Evolutionary conservation across 225 moss, liverwort and hornwort genomes (phyloP), one percentile per base, ranked within the genome.

Genomic region (Bryum argenteum): DNA sequence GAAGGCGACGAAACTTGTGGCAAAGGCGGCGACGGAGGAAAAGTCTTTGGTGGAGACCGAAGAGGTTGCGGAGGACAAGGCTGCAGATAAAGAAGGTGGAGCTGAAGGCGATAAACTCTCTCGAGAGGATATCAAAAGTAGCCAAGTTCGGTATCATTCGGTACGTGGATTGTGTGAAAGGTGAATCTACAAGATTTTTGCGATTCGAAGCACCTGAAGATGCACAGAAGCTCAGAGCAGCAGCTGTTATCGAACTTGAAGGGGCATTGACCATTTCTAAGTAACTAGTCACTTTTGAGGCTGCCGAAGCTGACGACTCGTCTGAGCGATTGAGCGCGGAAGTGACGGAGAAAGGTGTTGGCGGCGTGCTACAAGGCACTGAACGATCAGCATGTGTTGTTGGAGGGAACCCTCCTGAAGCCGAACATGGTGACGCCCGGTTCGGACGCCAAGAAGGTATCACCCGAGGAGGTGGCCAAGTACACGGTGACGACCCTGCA

Each of bases 91-190:
- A 40, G 72, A 75, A 58, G 81, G 71, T 66, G 78, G 75, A 73
- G 88, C 73, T 19, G 82, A 83, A 63, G 79, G 20, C 37, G 91
- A 74, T 16, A 74, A 88, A 79, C 88, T 98, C 63, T 81, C 88
- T 1, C 72, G 97, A 21, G 97, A 94, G 76, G 94, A 94, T 68
- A 88, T 98, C 55, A 98, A 94, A 80, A 73, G 80, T 98, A 70
- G 60, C 75, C 44, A 92, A 88, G 79, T 98, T 86, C 39, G 97
- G 97, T 56, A 88, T 84, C 39, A 85, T 98, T 62, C 87, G 92
- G 92, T 98, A 92, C 50, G 92, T 98, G 61, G 98, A 98, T 80
- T 98, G 86, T 80, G 53, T 52, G 0, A 91, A 89, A 83, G 94
- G 98, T 58, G 92, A 94, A 22, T 39, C 83, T 24, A 70, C 80